These are phyloP conservation scores for Thermomucor indicae-seudaticae DNA, from an alignment of 371 early-diverging fungal genomes.

Conservation along the genomic window DNA sequence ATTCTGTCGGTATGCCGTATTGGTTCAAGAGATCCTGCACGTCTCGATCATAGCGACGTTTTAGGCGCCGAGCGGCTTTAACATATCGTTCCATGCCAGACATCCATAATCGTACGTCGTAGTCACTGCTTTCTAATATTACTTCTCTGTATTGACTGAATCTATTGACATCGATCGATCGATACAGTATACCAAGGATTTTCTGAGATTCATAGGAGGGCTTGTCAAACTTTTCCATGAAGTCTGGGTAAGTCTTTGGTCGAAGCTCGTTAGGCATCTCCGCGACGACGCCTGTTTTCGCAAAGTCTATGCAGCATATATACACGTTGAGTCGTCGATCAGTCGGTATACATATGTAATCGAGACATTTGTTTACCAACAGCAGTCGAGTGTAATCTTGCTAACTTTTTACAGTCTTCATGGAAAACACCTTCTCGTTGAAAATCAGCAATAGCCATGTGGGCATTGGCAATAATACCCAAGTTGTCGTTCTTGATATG, in stretches of 20 bases:
- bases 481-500: slow-evolving; percentile 37
- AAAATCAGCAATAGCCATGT: slow-evolving; percentile 52
- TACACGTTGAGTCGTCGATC: not conserved
- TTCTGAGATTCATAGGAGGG: slow-evolving; percentile 42
- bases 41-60: slow-evolving; percentile 47
- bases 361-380: slow-evolving; percentile 46
- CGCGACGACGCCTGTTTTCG: slow-evolving; percentile 64
- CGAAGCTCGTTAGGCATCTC: slow-evolving; percentile 12
- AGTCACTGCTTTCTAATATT: slow-evolving; percentile 3
- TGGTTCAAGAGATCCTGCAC: slow-evolving; percentile 53
- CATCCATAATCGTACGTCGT: slow-evolving; percentile 40
- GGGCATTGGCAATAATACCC: not conserved
- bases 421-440: slow-evolving; percentile 25
- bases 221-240: slow-evolving; percentile 33
- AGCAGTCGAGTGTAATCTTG: slow-evolving; percentile 61
- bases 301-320: slow-evolving; percentile 42
- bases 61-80: slow-evolving; percentile 37
- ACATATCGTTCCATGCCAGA: slow-evolving; percentile 51
- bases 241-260: slow-evolving; percentile 11
- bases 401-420: slow-evolving; percentile 41
- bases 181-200: slow-evolving; percentile 53
- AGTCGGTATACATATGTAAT: not conserved
- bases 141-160: slow-evolving; percentile 1
- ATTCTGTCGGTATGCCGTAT: slow-evolving; percentile 47
- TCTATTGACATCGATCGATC: slow-evolving; percentile 17